These are phyloP conservation scores for Sporisorium scitamineum DNA, from an alignment of 1,284 basidiomycete species.

Conservation along the genomic window DNA sequence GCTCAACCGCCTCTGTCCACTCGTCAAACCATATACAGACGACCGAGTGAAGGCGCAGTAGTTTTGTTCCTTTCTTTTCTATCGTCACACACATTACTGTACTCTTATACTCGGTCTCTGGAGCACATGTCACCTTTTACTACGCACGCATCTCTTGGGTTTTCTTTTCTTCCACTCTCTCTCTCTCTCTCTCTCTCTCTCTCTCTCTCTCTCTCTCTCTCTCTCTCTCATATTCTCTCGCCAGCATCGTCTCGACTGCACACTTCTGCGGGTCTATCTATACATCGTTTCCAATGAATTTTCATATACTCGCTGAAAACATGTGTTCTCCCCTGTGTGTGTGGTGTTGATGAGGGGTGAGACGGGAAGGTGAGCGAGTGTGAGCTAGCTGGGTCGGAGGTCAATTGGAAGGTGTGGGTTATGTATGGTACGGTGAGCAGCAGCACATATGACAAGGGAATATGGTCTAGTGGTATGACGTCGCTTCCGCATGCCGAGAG, in stretches of 20 bases:
- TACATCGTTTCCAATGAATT: slow-evolving; percentile 7
- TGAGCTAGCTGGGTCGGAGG: background rate
- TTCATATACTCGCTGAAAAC: slow-evolving; percentile 44
- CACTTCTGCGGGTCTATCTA: background rate
- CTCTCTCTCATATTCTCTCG: background rate
- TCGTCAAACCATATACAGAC: slow-evolving; percentile 2
- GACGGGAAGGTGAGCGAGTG: background rate
- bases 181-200: slow-evolving; percentile 5
- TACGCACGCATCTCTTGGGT: slow-evolving; percentile 15
- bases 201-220: slow-evolving; percentile 16
- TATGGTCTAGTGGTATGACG: slow-evolving; percentile 60
- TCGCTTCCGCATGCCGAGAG: slow-evolving; percentile 48
- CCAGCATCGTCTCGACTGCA: background rate
- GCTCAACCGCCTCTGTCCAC: background rate
- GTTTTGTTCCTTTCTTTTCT: background rate
- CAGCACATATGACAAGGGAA: slow-evolving; percentile 41
- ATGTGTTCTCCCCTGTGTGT: background rate
- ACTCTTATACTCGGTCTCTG: slow-evolving; percentile 52
- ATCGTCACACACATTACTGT: slow-evolving; percentile 18
- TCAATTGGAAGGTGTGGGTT: too few species aligned
- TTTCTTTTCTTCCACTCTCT: slow-evolving; percentile 19
- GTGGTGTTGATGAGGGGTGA: background rate
- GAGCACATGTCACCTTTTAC: slow-evolving; percentile 23
- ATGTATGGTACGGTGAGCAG: too few species aligned
- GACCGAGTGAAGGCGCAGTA: background rate